Evolutionary conservation across 2,329 filamentous ascomycete genomes (phyloP).

Genomic region (Alternaria alternata): DNA sequence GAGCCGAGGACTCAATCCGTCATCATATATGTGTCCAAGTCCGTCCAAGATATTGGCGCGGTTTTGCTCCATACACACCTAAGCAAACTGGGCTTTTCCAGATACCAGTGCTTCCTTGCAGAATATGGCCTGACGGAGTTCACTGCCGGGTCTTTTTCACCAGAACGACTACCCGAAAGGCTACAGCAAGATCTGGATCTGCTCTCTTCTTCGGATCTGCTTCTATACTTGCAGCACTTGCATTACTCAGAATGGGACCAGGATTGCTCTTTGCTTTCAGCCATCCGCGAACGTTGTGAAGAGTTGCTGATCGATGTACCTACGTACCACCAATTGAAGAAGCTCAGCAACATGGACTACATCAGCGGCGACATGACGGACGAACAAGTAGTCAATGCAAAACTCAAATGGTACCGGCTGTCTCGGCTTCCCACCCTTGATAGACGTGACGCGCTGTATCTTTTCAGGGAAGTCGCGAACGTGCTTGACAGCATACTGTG

Average conservation of each 20-base stretch:
- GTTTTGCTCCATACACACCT: slow-evolving; percentile 46
- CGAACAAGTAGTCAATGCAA: slow-evolving; percentile 40
- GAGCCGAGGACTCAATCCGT: slow-evolving; percentile 38
- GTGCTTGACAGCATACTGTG: slow-evolving; percentile 40
- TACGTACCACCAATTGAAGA: slow-evolving; percentile 47
- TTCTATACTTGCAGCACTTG: slow-evolving; percentile 46
- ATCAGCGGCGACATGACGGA: slow-evolving; percentile 39
- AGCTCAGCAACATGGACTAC: slow-evolving; percentile 48
- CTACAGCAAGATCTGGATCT: slow-evolving; percentile 45
- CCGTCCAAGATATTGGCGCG: slow-evolving; percentile 39
- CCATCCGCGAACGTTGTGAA: slow-evolving; percentile 40
- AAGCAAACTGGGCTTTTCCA: slow-evolving; percentile 43
- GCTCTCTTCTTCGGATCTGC: slow-evolving; percentile 45
- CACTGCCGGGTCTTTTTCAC: slow-evolving; percentile 10
- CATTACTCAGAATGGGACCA: slow-evolving; percentile 44
- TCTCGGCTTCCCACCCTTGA: slow-evolving; percentile 36
- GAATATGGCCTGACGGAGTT: slow-evolving; percentile 39
- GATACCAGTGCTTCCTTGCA: slow-evolving; percentile 48
- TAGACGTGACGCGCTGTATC: slow-evolving; percentile 31
- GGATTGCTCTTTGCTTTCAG: slow-evolving; percentile 39
- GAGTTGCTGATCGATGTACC: slow-evolving; percentile 48
- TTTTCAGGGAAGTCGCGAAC: slow-evolving; percentile 44
- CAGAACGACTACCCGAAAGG: slow-evolving; percentile 33
- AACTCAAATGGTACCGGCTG: slow-evolving; percentile 49
- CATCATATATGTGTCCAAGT: slow-evolving; percentile 49